phyloP scores from a whole-genome alignment of 176 grass and related monocot species.

The Canna indica region DNA sequence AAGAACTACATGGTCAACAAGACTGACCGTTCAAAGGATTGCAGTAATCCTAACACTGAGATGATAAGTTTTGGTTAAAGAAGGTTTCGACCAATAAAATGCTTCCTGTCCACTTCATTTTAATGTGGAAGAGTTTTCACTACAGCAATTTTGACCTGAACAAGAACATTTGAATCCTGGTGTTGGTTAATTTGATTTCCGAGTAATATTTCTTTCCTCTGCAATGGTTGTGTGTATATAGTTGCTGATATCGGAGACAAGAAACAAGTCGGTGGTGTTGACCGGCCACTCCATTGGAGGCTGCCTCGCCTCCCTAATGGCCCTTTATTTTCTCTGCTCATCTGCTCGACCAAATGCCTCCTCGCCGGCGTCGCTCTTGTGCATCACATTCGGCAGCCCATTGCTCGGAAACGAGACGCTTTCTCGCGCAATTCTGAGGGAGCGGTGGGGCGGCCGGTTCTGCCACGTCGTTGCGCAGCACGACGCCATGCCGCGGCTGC shows the following conservation, averaged over 20 bases:
- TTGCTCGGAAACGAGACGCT: conserved; percentile 66
- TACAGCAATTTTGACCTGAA: too few relatives aligned
- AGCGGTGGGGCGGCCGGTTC: conserved; percentile 70
- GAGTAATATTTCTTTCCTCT: background rate
- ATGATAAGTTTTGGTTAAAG: too few relatives aligned
- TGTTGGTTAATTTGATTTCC: background rate
- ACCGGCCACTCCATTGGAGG: conserved; percentile 85
- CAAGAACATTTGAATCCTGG: background rate
- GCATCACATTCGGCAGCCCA: conserved; percentile 71
- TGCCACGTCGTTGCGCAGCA: conserved; percentile 70
- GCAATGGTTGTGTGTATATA: conserved; percentile 16
- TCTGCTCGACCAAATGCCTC: conserved; percentile 24
- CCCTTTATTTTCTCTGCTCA: conserved; percentile 67
- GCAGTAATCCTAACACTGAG: too few relatives aligned
- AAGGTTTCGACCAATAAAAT: too few relatives aligned
- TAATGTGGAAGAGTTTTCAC: too few relatives aligned
- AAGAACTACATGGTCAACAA: too few relatives aligned
- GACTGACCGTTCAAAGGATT: too few relatives aligned
- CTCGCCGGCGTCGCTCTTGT: conserved; percentile 41
- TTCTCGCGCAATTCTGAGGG: conserved; percentile 48
- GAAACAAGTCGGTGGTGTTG: conserved; percentile 66
- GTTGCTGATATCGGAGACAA: conserved; percentile 58
- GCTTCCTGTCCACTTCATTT: too few relatives aligned
- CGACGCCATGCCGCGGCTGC: conserved; percentile 63
- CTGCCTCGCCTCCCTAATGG: conserved; percentile 41